Conservation (phyloP, 495 filamentous ascomycete genomes). For the Opeltia flavorubescens region DNA sequence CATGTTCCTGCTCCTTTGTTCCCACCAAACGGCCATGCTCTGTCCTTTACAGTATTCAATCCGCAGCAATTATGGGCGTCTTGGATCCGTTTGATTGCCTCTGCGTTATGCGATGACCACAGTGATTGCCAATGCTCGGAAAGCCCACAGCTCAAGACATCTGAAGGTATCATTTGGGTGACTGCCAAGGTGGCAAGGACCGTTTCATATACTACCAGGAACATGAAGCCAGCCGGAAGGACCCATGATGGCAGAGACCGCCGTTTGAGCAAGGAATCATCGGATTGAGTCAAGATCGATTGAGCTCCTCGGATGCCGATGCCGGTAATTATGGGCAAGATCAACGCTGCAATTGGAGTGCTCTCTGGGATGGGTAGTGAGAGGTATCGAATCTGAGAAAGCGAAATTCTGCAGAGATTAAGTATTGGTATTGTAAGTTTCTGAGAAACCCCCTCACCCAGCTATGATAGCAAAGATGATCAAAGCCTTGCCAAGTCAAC, state of each 20-base stretch:
- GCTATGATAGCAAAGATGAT: background rate
- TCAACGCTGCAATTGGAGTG: constrained; percentile 8
- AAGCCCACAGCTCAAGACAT: constrained; percentile 8
- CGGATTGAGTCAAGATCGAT: background rate
- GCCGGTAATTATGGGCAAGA: constrained; percentile 15
- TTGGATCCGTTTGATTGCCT: constrained; percentile 14
- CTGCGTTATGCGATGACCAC: constrained; percentile 9
- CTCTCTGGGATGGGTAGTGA: constrained; percentile 8
- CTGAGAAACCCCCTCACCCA: background rate
- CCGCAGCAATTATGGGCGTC: constrained; percentile 16
- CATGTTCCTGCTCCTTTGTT: constrained; percentile 7
- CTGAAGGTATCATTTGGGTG: constrained; percentile 8
- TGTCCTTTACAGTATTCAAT: constrained; percentile 7
- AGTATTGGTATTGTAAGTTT: background rate
- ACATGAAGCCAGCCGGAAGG: constrained; percentile 6
- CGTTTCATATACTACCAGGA: constrained; percentile 17
- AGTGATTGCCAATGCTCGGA: constrained; percentile 6
- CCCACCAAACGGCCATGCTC: constrained; percentile 14
- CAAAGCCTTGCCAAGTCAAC: background rate
- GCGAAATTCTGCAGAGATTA: constrained; percentile 3
- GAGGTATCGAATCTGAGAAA: constrained; percentile 8
- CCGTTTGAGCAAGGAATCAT: background rate
- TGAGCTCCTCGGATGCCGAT: constrained; percentile 3
- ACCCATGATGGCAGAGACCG: constrained; percentile 1
- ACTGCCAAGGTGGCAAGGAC: constrained; percentile 14